Percentiles rank a stretch among this genome's conserved stretches.
These are phyloP conservation scores for Phytopythium sindhum DNA, from an alignment of 352 stramenopile species.

Conservation along the genomic window DNA sequence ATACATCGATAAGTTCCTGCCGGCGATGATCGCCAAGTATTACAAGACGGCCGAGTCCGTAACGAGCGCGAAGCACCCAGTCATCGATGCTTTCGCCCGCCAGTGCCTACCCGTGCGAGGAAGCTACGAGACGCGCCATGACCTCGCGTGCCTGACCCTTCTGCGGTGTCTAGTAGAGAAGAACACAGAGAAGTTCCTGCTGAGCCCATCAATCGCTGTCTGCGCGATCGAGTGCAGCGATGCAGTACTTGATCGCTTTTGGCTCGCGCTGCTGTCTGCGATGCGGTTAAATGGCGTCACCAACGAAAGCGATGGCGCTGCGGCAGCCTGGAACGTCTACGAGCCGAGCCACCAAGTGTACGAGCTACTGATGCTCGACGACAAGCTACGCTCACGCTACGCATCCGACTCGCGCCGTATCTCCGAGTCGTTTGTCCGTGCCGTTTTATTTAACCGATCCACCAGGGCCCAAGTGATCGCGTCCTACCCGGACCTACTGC, in stretches of 20 bases:
- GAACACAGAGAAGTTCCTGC: conserved; percentile 71
- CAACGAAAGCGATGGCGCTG: conserved; percentile 11
- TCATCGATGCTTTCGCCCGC: conserved; percentile 59
- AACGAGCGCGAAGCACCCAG: conserved; percentile 55
- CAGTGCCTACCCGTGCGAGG: neutral
- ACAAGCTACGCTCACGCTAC: conserved; percentile 19
- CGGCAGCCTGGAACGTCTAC: conserved; percentile 28
- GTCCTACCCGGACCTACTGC: conserved; percentile 19
- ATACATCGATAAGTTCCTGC: conserved; percentile 59
- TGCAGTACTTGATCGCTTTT: conserved; percentile 39
- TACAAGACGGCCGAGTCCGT: conserved; percentile 59
- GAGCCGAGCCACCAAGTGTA: conserved; percentile 47
- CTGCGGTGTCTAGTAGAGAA: conserved; percentile 70
- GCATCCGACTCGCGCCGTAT: conserved; percentile 23
- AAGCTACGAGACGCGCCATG: conserved; percentile 34
- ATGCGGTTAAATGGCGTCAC: conserved; percentile 9
- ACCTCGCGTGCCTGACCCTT: conserved; percentile 64
- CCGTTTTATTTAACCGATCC: conserved; percentile 28
- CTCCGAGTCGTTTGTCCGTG: conserved; percentile 38
- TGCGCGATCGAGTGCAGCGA: conserved; percentile 63
- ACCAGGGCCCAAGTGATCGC: conserved; percentile 8
- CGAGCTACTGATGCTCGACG: conserved; percentile 48
- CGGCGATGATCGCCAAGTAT: conserved; percentile 70
- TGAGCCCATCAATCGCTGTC: conserved; percentile 69
- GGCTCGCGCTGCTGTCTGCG: conserved; percentile 37